A percentile compares a stretch with the other conserved stretches of the same genome.
These are phyloP conservation scores for Neostapfia colusana DNA, from an alignment of 176 grass and related monocot species.

Conservation along the genomic window DNA sequence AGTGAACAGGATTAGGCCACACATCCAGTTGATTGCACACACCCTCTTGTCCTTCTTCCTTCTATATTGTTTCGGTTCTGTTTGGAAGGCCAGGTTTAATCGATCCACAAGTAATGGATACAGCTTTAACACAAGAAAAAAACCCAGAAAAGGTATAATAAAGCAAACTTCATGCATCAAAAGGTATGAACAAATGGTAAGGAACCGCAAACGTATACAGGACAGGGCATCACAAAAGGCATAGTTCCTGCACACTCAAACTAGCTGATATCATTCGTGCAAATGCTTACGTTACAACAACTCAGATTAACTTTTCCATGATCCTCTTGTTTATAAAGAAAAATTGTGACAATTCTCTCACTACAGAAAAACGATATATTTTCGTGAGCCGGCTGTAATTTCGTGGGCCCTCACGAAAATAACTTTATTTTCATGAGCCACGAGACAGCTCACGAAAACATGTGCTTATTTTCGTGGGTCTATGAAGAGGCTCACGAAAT, in stretches of 20 bases:
- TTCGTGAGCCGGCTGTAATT: too few species aligned
- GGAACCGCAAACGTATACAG: not conserved
- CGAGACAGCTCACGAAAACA: too few species aligned
- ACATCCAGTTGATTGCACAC: conserved; percentile 1
- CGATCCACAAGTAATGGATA: not conserved
- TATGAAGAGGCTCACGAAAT: too few species aligned
- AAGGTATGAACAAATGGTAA: not conserved
- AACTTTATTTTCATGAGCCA: too few species aligned
- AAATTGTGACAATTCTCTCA: too few species aligned
- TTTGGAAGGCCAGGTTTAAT: conserved; percentile 17
- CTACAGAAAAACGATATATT: too few species aligned
- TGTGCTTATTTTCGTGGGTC: too few species aligned
- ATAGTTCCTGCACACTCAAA: conserved; percentile 25
- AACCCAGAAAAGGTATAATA: not conserved
- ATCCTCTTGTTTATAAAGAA: conserved; percentile 37
- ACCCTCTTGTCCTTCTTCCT: not conserved
- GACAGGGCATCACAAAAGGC: conserved; percentile 8
- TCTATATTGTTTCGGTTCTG: not conserved
- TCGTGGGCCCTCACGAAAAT: too few species aligned
- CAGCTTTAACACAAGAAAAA: not conserved
- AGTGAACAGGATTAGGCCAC: conserved; percentile 20
- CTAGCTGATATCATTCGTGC: conserved; percentile 23
- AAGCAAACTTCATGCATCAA: conserved; percentile 12
- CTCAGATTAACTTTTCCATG: conserved; percentile 38
- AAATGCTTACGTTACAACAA: conserved; percentile 26